phyloP scores from a whole-genome alignment of 345 rosid species.

The Citropsis articulata region DNA sequence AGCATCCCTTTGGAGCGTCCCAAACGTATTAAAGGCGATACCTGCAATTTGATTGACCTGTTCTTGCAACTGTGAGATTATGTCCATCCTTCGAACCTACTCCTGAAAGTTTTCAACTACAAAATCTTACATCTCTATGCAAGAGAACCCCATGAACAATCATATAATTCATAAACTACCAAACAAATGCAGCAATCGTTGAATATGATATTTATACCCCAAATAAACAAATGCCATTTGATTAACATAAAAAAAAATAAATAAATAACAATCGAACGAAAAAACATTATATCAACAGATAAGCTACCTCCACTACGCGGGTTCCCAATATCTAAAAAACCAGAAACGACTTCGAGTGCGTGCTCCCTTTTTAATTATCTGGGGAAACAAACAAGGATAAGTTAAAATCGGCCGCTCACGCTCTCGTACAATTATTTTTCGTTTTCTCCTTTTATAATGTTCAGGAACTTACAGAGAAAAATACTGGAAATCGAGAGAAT shows the following conservation, averaged over 20 bases:
- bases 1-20: slow-evolving; percentile 79
- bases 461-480: not conserved
- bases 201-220: not conserved
- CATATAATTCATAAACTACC: not conserved
- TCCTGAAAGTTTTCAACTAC: not conserved
- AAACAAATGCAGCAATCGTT: not conserved
- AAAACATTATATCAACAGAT: not conserved
- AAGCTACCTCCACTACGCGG: not conserved
- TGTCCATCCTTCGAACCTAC: slow-evolving; percentile 50
- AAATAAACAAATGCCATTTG: not conserved
- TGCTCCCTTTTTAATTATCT: not conserved
- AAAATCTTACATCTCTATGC: not conserved
- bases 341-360: not conserved
- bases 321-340: not conserved
- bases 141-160: not conserved
- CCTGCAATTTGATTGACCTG: slow-evolving; percentile 75
- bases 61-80: slow-evolving; percentile 93
- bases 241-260: not conserved
- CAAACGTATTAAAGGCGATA: slow-evolving; percentile 76
- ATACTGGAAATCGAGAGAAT: no score
- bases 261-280: not conserved
- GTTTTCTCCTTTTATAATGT: not conserved
- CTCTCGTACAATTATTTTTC: not conserved
- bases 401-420: no score
- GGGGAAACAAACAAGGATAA: not conserved